Evolutionary conservation across 176 grass and related monocot species (phyloP), one percentile per base, ranked within the genome.

Genomic region (Melocanna baccifera): DNA sequence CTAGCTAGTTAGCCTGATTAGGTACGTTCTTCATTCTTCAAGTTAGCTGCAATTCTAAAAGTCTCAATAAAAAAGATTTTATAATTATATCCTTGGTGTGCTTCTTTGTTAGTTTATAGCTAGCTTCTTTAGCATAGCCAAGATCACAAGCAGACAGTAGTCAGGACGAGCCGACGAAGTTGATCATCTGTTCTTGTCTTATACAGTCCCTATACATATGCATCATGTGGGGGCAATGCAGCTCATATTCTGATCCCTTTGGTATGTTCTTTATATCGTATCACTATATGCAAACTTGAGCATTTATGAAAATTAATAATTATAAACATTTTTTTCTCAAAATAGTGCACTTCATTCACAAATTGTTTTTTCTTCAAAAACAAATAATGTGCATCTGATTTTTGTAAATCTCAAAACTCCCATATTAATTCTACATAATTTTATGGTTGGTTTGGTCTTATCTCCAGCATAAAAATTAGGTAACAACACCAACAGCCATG

Each of bases 141-240:
- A 76, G 50, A 69, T 56, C 71, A 61, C 58, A 87, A 76, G 71
- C 48, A 29, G 78, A 62, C 71, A 82, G 22, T 59, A 74, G 40
- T 36, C 28, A 87, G 61, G 51, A 82, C 79, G 71, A 76, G 82
- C 39, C 9, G 50, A 76, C 50, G 52, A 75, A 59, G 16, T n/a
- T 50, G 62, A 67, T 76, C 39, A 69, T 82, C 39, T 69, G 71
- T 76, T 82, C 28, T 87, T 87, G 63, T 87, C 78, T 66, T 82
- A 82, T 30, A 59, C 56, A 67, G 19, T 29, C 69, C 71, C 47
- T 75, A 68, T 68, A 53, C 65, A 76, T 59, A 48, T 40, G 11
- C 78, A 37, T 81, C 85, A 87, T 76, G 57, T 73, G 77, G 68
- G 56, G 36, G 4, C 11, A 29, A 30, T 77, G 83, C 62, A 67